Percentiles rank a stretch among this genome's conserved stretches.
phyloP scores from a whole-genome alignment of 768 basidiomycete species.

The Tricholoma flavovirens region DNA sequence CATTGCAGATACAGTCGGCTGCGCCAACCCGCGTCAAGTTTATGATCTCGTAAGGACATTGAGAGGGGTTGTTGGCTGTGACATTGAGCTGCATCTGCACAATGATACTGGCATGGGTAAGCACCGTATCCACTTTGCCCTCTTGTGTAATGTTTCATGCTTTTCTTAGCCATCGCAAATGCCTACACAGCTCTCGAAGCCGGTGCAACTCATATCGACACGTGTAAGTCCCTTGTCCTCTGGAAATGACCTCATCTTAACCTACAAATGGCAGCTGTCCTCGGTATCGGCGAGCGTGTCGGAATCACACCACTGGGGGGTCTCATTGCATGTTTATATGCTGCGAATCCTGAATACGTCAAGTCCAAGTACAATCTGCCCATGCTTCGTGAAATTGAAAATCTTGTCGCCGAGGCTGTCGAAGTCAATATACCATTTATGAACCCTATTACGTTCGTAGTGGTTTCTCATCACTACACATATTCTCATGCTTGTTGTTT shows the following conservation, averaged over 20 bases:
- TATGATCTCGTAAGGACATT: constrained; percentile 97
- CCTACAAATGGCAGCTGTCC: constrained; percentile 53
- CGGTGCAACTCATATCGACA: constrained; percentile 98
- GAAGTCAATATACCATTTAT: constrained; percentile 97
- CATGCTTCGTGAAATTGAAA: constrained; percentile 98
- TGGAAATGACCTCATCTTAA: constrained; percentile 3
- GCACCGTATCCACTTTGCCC: constrained; percentile 13
- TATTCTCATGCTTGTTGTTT: constrained; percentile 8
- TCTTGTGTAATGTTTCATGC: constrained; percentile 4
- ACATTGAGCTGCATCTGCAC: constrained; percentile 97
- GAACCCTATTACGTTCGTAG: constrained; percentile 82
- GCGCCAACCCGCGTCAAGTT: constrained; percentile 97
- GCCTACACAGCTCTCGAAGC: constrained; percentile 98
- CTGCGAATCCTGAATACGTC: constrained; percentile 97
- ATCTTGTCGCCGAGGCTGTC: constrained; percentile 97
- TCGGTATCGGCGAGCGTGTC: constrained; percentile 98
- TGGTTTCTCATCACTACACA: not conserved
- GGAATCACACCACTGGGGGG: constrained; percentile 98
- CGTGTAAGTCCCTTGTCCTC: constrained; percentile 50
- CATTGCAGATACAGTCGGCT: constrained; percentile 98
- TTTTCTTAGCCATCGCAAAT: constrained; percentile 81
- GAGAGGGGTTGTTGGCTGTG: constrained; percentile 92
- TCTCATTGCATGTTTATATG: constrained; percentile 93
- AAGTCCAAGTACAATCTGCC: constrained; percentile 98
- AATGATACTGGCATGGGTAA: constrained; percentile 96